Evolutionary conservation across 805 yeast genomes (phyloP), one percentile per base, ranked within the genome.

Genomic region (Starmerella powellii): DNA sequence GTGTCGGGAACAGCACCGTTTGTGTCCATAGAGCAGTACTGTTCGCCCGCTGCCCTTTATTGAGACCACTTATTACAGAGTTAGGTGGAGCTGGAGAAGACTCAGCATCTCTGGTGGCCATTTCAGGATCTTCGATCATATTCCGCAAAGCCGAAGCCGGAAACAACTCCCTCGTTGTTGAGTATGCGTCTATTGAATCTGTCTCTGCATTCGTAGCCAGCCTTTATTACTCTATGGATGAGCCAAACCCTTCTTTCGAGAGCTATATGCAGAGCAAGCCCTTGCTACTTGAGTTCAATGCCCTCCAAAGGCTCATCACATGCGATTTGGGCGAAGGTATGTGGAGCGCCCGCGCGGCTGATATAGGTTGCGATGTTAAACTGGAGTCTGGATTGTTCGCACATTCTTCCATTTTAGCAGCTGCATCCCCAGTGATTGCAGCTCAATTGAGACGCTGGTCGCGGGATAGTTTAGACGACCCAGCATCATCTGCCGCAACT

Each of bases 11-110:
- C 17, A 6, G 20, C 11, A 8, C 6, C 6, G 21, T 48, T 2
- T 31, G 28, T 8, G 49, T 46, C 4, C 52, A 49, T 30, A 8
- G 28, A 1, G 47, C 51, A 2, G 38, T 51, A 6, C 31, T 52
- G 12, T 40, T 35, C 11, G 55, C 49, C 12, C 40, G 56, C 8
- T 51, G 53, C 38, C 54, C 56, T 5, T 34, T 44, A 1, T 33
- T 52, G 3, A 34, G 38, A 17, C 34, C 35, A 4, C 33, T 47
- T 6, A n/a, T 44, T 3, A 33, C n/a, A 21, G 16, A 13, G 16
- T n/a, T 6, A 8, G 19, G 10, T 11, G 18, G 15, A 13, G 16
- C n/a, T 15, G 15, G 5, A 3, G 16, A 13, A 21, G n/a, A n/a
- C 13, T 15, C 18, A 21, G 13, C 15, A n/a, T n/a, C 32, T 12